These are phyloP conservation scores for Podospora fimiseda DNA, from an alignment of 495 filamentous ascomycete genomes.

Conservation along the genomic window DNA sequence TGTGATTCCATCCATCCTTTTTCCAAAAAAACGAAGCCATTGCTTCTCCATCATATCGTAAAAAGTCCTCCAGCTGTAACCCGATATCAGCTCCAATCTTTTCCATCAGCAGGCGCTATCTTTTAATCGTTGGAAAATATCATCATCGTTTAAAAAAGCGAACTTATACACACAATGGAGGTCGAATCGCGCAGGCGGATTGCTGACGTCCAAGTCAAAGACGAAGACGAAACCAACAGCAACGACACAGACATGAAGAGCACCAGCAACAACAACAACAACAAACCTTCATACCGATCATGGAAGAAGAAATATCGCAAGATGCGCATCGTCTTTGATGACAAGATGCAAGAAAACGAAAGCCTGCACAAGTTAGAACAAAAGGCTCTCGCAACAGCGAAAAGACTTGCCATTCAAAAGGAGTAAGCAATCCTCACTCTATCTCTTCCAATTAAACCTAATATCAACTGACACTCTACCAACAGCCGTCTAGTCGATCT, in stretches of 20 bases:
- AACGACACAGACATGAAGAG: constrained; percentile 24
- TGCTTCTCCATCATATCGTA: too few species aligned
- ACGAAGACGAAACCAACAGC: constrained; percentile 29
- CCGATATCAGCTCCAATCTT: too few species aligned
- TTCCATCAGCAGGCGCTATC: too few species aligned
- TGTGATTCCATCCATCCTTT: not conserved
- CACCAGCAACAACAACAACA: constrained; percentile 31
- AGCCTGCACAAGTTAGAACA: constrained; percentile 69
- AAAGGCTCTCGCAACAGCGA: constrained; percentile 66
- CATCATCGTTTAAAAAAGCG: too few species aligned
- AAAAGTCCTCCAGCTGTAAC: too few species aligned
- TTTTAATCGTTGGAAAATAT: too few species aligned
- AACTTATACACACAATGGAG: too few species aligned
- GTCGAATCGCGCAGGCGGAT: constrained; percentile 16
- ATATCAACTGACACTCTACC: too few species aligned
- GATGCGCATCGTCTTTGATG: constrained; percentile 78
- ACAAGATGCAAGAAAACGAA: constrained; percentile 73
- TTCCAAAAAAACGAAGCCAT: too few species aligned
- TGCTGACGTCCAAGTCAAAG: constrained; percentile 22
- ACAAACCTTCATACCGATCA: constrained; percentile 36
- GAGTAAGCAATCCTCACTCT: constrained; percentile 42
- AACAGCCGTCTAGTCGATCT: constrained; percentile 71
- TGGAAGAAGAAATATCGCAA: constrained; percentile 94
- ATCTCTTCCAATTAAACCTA: too few species aligned
- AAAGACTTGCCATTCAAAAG: constrained; percentile 78